A percentile compares a stretch with the other conserved stretches of the same genome.
phyloP scores from a whole-genome alignment of 306 rosid genomes.

The Parietaria judaica region DNA sequence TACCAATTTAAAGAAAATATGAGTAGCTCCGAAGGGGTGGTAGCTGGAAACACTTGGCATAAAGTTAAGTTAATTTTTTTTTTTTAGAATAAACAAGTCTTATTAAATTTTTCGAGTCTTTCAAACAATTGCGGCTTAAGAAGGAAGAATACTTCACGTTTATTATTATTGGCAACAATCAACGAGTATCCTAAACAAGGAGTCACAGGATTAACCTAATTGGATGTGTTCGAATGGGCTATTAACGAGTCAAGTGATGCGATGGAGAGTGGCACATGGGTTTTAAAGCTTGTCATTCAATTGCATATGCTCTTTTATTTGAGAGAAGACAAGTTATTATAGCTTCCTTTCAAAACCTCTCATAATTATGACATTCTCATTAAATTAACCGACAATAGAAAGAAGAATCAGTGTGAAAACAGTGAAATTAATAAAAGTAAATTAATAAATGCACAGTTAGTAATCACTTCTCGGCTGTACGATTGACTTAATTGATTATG shows the following conservation, averaged over 20 bases:
- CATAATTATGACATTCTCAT: background rate
- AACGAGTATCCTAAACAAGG: no score
- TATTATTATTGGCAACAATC: no score
- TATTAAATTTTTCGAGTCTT: no score
- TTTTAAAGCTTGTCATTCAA: conserved; percentile 5
- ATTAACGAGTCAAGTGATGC: conserved; percentile 23
- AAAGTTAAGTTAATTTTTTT: background rate
- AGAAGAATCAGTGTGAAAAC: background rate
- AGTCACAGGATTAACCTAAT: conserved; percentile 18
- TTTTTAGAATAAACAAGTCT: no score
- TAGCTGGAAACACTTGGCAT: conserved; percentile 17
- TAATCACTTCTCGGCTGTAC: background rate
- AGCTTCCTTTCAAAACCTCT: background rate
- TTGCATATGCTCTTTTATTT: background rate
- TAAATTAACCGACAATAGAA: background rate
- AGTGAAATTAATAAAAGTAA: background rate
- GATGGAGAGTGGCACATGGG: conserved; percentile 25
- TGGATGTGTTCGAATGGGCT: conserved; percentile 18
- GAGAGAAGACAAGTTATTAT: background rate
- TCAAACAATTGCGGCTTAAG: no score
- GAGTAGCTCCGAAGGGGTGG: conserved; percentile 13
- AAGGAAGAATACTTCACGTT: no score
- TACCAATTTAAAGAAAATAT: no score
- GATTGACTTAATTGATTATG: conserved; percentile 1
- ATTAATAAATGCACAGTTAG: background rate